Conservation (phyloP, 2,329 filamentous ascomycete species). For the Anthostomella pinea region DNA sequence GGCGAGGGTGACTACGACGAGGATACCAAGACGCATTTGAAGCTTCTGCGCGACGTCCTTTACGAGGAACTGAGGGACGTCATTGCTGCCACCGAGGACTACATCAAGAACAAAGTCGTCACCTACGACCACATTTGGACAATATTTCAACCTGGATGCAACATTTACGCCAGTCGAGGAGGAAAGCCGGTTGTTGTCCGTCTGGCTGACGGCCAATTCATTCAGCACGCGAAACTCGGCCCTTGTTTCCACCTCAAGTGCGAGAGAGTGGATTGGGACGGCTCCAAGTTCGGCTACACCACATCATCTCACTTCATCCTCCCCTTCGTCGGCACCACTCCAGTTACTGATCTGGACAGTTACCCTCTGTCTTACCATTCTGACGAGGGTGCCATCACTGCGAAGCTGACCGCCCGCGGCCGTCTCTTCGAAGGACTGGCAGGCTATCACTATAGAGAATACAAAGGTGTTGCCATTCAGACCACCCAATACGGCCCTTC, state of each 20-base stretch:
- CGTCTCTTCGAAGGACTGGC: background rate
- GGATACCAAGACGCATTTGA: conserved; percentile 33
- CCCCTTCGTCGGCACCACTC: background rate
- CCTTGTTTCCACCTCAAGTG: conserved; percentile 8
- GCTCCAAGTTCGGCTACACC: background rate
- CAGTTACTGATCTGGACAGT: background rate
- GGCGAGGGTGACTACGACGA: conserved; percentile 33
- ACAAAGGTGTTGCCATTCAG: background rate
- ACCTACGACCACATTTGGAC: conserved; percentile 12
- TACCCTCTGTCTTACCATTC: background rate
- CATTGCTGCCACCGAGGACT: conserved; percentile 36
- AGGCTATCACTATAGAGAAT: background rate
- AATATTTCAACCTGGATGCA: conserved; percentile 10
- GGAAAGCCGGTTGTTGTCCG: conserved; percentile 3
- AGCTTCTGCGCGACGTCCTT: conserved; percentile 35
- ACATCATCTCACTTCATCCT: background rate
- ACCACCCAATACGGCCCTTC: background rate
- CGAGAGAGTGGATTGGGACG: background rate
- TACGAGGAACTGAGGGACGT: conserved; percentile 36
- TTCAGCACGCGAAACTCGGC: conserved; percentile 1
- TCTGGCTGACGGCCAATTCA: conserved; percentile 3
- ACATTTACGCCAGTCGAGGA: conserved; percentile 1
- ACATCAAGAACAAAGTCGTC: conserved; percentile 6
- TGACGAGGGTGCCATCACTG: background rate
- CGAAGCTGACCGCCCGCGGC: background rate